These are phyloP conservation scores for Aspergillus flavus DNA, from an alignment of 2,329 filamentous ascomycete genomes.

Conservation along the genomic window DNA sequence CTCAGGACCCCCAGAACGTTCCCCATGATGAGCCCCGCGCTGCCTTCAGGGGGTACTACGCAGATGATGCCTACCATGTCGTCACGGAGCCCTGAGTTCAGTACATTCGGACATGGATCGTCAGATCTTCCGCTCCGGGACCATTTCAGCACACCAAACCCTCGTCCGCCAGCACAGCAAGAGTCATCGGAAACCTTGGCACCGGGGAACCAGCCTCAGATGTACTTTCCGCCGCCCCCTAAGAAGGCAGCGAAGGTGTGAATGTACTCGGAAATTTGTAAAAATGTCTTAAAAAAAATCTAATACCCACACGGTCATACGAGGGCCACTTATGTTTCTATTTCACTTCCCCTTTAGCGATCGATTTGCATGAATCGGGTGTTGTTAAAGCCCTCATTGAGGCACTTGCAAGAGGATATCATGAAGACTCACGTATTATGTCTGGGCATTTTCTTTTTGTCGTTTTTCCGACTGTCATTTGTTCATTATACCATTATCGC, in stretches of 20 bases:
- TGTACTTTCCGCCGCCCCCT: constrained; percentile 49
- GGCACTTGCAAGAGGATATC: background rate
- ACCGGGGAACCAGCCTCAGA: constrained; percentile 24
- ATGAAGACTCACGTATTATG: background rate
- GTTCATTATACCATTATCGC: constrained; percentile 1
- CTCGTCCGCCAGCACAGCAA: constrained; percentile 25
- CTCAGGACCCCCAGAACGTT: constrained; percentile 41
- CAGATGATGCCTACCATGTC: constrained; percentile 41
- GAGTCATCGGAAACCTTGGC: constrained; percentile 21
- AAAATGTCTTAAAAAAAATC: too few relatives aligned
- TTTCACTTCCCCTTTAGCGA: background rate
- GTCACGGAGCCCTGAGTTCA: constrained; percentile 47
- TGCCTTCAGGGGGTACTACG: constrained; percentile 21
- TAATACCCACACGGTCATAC: background rate
- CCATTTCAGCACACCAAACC: constrained; percentile 30
- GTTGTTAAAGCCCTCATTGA: background rate
- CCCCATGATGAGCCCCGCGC: constrained; percentile 32
- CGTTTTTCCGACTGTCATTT: background rate
- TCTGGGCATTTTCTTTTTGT: background rate
- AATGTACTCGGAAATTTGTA: constrained; percentile 1
- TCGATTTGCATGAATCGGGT: background rate
- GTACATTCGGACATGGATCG: constrained; percentile 39
- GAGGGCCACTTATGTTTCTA: background rate
- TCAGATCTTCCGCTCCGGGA: constrained; percentile 46
- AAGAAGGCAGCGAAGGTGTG: constrained; percentile 39